A percentile compares a stretch with the other conserved stretches of the same genome.
phyloP scores from a whole-genome alignment of 345 rosid species.

The Hibiscus mutabilis region DNA sequence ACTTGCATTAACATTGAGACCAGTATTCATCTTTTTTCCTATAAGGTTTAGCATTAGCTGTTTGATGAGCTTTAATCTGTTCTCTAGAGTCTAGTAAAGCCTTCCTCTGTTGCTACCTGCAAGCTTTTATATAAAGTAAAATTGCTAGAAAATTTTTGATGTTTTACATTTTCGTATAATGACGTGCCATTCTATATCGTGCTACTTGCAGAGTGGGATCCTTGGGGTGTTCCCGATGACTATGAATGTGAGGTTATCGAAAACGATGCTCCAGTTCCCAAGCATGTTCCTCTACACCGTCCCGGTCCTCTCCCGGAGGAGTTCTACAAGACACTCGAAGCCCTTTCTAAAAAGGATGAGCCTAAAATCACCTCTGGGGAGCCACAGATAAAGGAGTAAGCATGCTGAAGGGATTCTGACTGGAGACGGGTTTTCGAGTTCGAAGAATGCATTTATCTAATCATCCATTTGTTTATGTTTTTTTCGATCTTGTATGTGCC shows the following conservation, averaged over 20 bases:
- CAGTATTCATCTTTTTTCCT: not conserved
- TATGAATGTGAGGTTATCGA: conserved; percentile 87
- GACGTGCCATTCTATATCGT: not conserved
- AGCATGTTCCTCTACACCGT: conserved; percentile 89
- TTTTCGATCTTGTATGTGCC: conserved; percentile 23
- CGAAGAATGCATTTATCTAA: conserved; percentile 14
- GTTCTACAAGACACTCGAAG: conserved; percentile 72
- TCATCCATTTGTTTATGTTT: conserved; percentile 10
- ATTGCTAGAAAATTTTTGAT: not conserved
- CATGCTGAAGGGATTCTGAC: not conserved
- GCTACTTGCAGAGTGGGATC: conserved; percentile 77
- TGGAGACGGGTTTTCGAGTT: conserved; percentile 14
- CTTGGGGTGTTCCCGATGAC: conserved; percentile 96
- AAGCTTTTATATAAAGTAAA: not conserved
- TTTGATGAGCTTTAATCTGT: conserved; percentile 3
- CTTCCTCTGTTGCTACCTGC: not conserved
- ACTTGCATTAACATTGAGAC: too few relatives aligned
- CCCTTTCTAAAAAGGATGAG: conserved; percentile 33
- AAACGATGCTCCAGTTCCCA: conserved; percentile 83
- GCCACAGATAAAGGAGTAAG: conserved; percentile 41
- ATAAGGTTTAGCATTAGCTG: not conserved
- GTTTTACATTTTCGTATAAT: not conserved
- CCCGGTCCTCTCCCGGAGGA: conserved; percentile 94
- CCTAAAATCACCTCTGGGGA: conserved; percentile 45
- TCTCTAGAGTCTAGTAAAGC: not conserved